A percentile compares a stretch with the other conserved stretches of the same genome.
Conservation (phyloP, 129 eudicot species). For the Helichrysum umbraculigerum region DNA sequence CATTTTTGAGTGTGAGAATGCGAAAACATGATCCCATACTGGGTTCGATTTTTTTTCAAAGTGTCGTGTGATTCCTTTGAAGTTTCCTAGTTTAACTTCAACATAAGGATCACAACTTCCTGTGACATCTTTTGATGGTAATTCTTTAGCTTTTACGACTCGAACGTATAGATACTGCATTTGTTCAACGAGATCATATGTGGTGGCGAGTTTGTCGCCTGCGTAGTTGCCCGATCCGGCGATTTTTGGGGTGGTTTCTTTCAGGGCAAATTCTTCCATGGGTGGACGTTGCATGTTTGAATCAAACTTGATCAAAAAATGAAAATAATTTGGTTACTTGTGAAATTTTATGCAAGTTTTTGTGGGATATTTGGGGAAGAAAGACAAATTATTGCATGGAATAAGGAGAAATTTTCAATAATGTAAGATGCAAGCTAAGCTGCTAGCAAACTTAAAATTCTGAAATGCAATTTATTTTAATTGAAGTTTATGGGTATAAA, state of each 20-base stretch:
- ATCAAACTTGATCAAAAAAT: background rate
- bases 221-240: conserved; percentile 72
- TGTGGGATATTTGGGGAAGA: conserved; percentile 3
- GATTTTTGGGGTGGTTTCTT: conserved; percentile 75
- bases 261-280: conserved; percentile 77
- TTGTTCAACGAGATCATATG: conserved; percentile 95
- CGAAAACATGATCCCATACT: conserved; percentile 74
- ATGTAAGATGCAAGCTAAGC: conserved; percentile 26
- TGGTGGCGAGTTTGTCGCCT: conserved; percentile 75
- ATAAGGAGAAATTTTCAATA: conserved; percentile 20
- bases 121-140: conserved; percentile 68
- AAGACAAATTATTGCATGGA: conserved; percentile 35
- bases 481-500: background rate
- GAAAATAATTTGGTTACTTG: background rate
- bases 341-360: conserved; percentile 17
- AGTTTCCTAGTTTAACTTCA: conserved; percentile 83
- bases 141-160: conserved; percentile 76
- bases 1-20: conserved; percentile 75
- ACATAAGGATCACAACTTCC: conserved; percentile 82
- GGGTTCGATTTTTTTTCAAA: conserved; percentile 75
- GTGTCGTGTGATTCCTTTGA: conserved; percentile 71
- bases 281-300: conserved; percentile 49
- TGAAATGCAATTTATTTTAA: background rate
- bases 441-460: background rate
- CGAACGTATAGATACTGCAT: conserved; percentile 86